Conservation (phyloP, 208 protist genomes). For the Trypanosoma rangeli region DNA sequence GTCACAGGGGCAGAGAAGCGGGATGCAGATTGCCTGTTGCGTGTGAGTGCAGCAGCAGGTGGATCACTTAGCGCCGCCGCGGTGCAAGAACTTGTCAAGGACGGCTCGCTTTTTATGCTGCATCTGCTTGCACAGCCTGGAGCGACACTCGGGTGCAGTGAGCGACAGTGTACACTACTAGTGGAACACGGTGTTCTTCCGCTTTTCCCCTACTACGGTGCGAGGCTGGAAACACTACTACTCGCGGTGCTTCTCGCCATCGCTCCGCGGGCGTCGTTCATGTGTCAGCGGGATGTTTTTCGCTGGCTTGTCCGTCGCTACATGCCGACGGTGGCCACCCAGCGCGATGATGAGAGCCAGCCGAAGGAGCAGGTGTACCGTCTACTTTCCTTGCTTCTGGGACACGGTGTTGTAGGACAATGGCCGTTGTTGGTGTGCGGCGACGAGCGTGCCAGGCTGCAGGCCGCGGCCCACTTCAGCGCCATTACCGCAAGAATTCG, state of each 20-base stretch:
- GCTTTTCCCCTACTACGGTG: slow-evolving; percentile 39
- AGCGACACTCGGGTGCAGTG: slow-evolving; percentile 48
- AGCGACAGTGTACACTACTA: slow-evolving; percentile 30
- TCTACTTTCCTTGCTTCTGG: slow-evolving; percentile 24
- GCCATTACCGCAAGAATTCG: slow-evolving; percentile 19
- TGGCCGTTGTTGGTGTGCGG: slow-evolving; percentile 20
- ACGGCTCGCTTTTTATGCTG: slow-evolving; percentile 58
- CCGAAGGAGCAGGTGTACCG: slow-evolving; percentile 34
- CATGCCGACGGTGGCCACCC: slow-evolving; percentile 19
- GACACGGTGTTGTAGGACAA: slow-evolving; percentile 24
- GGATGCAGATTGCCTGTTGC: not conserved
- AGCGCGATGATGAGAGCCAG: slow-evolving; percentile 29
- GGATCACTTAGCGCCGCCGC: slow-evolving; percentile 22
- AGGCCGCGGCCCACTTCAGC: slow-evolving; percentile 21
- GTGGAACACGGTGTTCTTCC: slow-evolving; percentile 39
- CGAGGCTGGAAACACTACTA: slow-evolving; percentile 44
- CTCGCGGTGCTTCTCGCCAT: slow-evolving; percentile 43
- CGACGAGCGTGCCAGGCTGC: slow-evolving; percentile 21
- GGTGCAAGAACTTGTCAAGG: slow-evolving; percentile 50
- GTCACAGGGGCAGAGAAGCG: not conserved
- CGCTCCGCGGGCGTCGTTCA: slow-evolving; percentile 27
- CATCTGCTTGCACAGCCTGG: slow-evolving; percentile 66
- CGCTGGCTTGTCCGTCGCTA: slow-evolving; percentile 27
- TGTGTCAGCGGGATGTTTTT: slow-evolving; percentile 33
- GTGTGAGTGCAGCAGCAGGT: slow-evolving; percentile 2